Evolutionary conservation across 2,329 filamentous ascomycete species (phyloP).

Genomic region (Sclerotinia minor): DNA sequence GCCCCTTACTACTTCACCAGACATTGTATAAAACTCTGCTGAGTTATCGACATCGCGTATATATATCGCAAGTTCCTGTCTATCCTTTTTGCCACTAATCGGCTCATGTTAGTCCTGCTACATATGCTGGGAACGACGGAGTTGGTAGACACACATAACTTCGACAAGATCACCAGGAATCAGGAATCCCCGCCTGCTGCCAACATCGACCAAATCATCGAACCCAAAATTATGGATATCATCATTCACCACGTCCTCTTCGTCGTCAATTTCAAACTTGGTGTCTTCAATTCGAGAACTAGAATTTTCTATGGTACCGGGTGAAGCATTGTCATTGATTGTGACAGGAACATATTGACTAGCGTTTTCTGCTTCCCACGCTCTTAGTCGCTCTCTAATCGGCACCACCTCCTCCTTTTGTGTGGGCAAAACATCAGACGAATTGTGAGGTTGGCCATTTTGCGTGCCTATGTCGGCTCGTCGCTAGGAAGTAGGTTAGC

Average conservation of each 20-base stretch:
- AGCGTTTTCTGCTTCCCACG: slow-evolving; percentile 25
- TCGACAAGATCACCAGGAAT: slow-evolving; percentile 42
- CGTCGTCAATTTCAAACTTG: slow-evolving; percentile 27
- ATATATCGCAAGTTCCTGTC: slow-evolving; percentile 50
- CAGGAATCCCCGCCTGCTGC: slow-evolving; percentile 38
- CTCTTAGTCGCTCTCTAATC: slow-evolving; percentile 41
- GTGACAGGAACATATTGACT: slow-evolving; percentile 1
- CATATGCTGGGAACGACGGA: background rate
- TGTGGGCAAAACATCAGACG: background rate
- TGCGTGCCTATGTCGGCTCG: background rate
- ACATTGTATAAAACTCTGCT: slow-evolving; percentile 52
- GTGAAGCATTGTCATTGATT: slow-evolving; percentile 10
- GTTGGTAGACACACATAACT: slow-evolving; percentile 32
- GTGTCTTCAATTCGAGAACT: slow-evolving; percentile 18
- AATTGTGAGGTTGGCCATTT: background rate
- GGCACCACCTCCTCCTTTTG: slow-evolving; percentile 5
- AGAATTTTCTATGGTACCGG: slow-evolving; percentile 26
- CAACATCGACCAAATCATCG: slow-evolving; percentile 52
- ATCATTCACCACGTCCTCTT: slow-evolving; percentile 31
- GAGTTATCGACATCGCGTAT: slow-evolving; percentile 45
- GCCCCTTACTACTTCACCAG: slow-evolving; percentile 50
- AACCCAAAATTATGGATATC: slow-evolving; percentile 43
- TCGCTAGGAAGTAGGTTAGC: background rate
- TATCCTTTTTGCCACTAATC: slow-evolving; percentile 19
- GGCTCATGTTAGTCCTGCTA: background rate